Evolutionary conservation across 1,139 yeast genomes (phyloP).

Genomic region (Oligophagozyma castellii): DNA sequence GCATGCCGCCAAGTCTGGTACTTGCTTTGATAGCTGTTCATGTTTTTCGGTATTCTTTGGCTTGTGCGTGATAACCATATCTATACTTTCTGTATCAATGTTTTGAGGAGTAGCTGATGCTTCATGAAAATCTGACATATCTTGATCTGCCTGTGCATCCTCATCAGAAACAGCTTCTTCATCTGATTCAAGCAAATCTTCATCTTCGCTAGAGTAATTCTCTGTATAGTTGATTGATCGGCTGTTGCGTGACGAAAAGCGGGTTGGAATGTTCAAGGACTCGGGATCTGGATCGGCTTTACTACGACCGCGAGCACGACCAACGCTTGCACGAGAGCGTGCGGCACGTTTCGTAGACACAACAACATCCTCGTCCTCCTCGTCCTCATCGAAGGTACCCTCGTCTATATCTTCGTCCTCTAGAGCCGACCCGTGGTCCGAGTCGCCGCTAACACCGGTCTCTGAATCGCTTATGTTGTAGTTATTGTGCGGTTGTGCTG

Average conservation of each 20-base stretch:
- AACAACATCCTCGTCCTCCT: slow-evolving; percentile 25
- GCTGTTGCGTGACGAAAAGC: slow-evolving; percentile 69
- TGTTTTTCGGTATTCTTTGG: slow-evolving; percentile 16
- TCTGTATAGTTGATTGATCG: slow-evolving; percentile 63
- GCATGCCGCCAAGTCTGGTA: slow-evolving; percentile 34
- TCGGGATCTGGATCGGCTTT: too few relatives aligned
- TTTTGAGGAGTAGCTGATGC: slow-evolving; percentile 20
- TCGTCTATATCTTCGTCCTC: slow-evolving; percentile 16
- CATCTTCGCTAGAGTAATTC: slow-evolving; percentile 48
- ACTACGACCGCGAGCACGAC: slow-evolving; percentile 12
- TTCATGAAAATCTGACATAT: slow-evolving; percentile 31
- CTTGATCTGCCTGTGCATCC: slow-evolving; percentile 14
- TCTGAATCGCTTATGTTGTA: slow-evolving; percentile 26
- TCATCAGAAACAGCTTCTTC: slow-evolving; percentile 25
- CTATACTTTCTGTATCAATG: slow-evolving; percentile 25
- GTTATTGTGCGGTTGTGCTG: slow-evolving; percentile 31
- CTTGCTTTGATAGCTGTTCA: slow-evolving; percentile 25
- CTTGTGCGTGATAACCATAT: slow-evolving; percentile 27
- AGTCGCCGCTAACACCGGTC: slow-evolving; percentile 17
- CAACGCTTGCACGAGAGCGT: not conserved
- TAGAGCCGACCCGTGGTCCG: slow-evolving; percentile 15
- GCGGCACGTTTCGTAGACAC: slow-evolving; percentile 13
- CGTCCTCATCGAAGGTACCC: slow-evolving; percentile 18
- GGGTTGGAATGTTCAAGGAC: slow-evolving; percentile 27
- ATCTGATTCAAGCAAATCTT: slow-evolving; percentile 40